Percentiles rank a stretch among this genome's conserved stretches.
Evolutionary conservation across 805 yeast genomes (phyloP).

Genomic region (Priceomyces castillae): DNA sequence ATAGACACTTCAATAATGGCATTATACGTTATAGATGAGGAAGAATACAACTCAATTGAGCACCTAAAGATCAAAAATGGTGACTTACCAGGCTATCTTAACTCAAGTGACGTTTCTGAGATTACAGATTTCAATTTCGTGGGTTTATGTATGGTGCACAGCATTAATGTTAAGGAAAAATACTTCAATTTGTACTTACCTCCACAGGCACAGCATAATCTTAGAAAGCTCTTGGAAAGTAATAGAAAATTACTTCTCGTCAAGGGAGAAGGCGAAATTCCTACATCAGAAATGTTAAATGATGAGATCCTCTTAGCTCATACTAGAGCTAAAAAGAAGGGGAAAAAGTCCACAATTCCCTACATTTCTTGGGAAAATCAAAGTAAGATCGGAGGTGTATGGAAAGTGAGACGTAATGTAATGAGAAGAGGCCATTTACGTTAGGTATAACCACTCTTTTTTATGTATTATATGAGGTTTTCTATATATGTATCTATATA

Average conservation of each 20-base stretch:
- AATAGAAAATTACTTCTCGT: slow-evolving; percentile 42
- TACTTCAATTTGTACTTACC: slow-evolving; percentile 61
- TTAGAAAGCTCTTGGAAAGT: slow-evolving; percentile 16
- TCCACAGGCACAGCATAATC: slow-evolving; percentile 5
- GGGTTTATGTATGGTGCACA: slow-evolving; percentile 66
- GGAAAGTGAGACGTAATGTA: slow-evolving; percentile 58
- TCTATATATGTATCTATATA: no score
- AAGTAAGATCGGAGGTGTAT: slow-evolving; percentile 50
- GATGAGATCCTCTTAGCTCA: slow-evolving; percentile 20
- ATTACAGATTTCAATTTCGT: slow-evolving; percentile 27
- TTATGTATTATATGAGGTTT: no score
- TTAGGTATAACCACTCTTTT: no score
- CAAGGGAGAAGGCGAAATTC: slow-evolving; percentile 66
- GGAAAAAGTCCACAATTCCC: slow-evolving; percentile 31
- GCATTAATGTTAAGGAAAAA: slow-evolving; percentile 43
- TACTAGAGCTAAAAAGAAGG: slow-evolving; percentile 15
- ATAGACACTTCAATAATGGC: slow-evolving; percentile 45
- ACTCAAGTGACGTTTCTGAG: slow-evolving; percentile 13
- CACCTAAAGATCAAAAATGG: slow-evolving; percentile 17
- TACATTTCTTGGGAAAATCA: slow-evolving; percentile 42
- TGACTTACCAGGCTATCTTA: slow-evolving; percentile 18
- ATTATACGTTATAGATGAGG: slow-evolving; percentile 28
- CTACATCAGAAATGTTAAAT: slow-evolving; percentile 51
- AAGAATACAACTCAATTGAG: slow-evolving; percentile 17
- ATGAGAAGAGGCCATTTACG: slow-evolving; percentile 32